Conservation (phyloP, 495 filamentous ascomycete genomes). For the Monascus purpureus region DNA sequence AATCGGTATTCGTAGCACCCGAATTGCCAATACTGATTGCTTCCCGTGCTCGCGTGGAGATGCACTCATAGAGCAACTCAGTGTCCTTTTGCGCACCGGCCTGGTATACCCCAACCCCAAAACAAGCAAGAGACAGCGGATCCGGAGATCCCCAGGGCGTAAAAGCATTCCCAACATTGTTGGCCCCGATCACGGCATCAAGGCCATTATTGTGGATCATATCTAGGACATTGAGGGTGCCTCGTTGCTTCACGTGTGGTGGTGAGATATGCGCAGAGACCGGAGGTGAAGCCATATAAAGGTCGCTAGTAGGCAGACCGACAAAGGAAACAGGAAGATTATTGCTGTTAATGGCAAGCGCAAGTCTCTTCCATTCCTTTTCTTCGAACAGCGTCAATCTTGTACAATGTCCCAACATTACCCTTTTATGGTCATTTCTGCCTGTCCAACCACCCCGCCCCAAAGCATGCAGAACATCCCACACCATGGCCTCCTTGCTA, state of each 20-base stretch:
- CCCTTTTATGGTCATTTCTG: conserved; percentile 22
- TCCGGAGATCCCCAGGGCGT: conserved; percentile 64
- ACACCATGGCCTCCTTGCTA: conserved; percentile 31
- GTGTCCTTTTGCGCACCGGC: conserved; percentile 46
- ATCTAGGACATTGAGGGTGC: conserved; percentile 47
- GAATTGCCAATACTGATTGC: conserved; percentile 20
- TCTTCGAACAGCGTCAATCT: conserved; percentile 43
- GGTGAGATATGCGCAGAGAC: conserved; percentile 3
- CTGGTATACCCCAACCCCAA: conserved; percentile 56
- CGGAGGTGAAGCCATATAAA: conserved; percentile 54
- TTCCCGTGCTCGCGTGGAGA: conserved; percentile 41
- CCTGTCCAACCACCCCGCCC: conserved; percentile 31
- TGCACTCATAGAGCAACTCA: conserved; percentile 46
- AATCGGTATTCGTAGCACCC: background rate
- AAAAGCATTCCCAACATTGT: conserved; percentile 69
- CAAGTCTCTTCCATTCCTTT: conserved; percentile 35
- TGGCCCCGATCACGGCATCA: conserved; percentile 50
- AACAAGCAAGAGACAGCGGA: conserved; percentile 47
- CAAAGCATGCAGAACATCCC: conserved; percentile 38
- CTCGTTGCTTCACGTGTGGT: conserved; percentile 26
- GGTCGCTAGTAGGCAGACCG: conserved; percentile 58
- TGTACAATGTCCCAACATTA: conserved; percentile 59
- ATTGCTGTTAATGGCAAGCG: conserved; percentile 21
- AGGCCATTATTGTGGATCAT: conserved; percentile 48
- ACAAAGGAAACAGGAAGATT: conserved; percentile 53